These are phyloP conservation scores for Celoporthe dispersa DNA, from an alignment of 2,329 filamentous ascomycete species.

Conservation along the genomic window DNA sequence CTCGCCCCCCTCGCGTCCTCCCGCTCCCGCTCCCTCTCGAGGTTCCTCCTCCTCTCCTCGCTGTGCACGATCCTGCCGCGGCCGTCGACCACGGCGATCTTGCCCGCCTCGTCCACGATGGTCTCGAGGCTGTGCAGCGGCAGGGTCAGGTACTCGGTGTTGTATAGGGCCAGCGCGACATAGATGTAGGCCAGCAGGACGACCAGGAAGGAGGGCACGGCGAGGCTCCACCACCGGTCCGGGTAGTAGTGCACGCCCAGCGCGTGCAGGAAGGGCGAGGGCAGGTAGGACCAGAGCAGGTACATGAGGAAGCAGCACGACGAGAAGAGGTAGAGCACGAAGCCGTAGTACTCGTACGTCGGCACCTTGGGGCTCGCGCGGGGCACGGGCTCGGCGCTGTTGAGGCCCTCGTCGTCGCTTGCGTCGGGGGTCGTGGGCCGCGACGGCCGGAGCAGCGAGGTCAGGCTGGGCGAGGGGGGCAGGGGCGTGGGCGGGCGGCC, in stretches of 20 bases:
- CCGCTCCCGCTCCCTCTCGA: constrained; percentile 41
- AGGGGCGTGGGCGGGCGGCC: constrained; percentile 94
- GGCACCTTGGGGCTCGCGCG: constrained; percentile 90
- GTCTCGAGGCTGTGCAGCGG: constrained; percentile 82
- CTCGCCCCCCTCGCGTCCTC: constrained; percentile 40
- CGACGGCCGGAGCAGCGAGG: constrained; percentile 86
- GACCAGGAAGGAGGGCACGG: constrained; percentile 87
- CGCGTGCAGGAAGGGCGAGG: constrained; percentile 87
- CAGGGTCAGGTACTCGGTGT: constrained; percentile 85
- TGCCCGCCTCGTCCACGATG: constrained; percentile 86
- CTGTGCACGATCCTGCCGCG: constrained; percentile 56
- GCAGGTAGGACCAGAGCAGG: constrained; percentile 85
- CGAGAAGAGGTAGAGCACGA: constrained; percentile 91
- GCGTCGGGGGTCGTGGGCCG: constrained; percentile 93
- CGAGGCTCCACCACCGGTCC: constrained; percentile 96
- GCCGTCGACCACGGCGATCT: constrained; percentile 80
- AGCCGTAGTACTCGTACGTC: constrained; percentile 99
- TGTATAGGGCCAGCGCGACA: constrained; percentile 87
- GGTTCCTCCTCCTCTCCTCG: constrained; percentile 43
- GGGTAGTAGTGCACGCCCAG: constrained; percentile 97
- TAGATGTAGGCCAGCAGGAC: constrained; percentile 92
- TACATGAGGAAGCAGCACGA: constrained; percentile 78
- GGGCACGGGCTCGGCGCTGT: constrained; percentile 64
- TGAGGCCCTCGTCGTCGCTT: constrained; percentile 73
- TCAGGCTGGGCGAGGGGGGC: constrained; percentile 89